Conservation (phyloP, 2,329 filamentous ascomycete genomes). For the Aspergillus sergii region DNA sequence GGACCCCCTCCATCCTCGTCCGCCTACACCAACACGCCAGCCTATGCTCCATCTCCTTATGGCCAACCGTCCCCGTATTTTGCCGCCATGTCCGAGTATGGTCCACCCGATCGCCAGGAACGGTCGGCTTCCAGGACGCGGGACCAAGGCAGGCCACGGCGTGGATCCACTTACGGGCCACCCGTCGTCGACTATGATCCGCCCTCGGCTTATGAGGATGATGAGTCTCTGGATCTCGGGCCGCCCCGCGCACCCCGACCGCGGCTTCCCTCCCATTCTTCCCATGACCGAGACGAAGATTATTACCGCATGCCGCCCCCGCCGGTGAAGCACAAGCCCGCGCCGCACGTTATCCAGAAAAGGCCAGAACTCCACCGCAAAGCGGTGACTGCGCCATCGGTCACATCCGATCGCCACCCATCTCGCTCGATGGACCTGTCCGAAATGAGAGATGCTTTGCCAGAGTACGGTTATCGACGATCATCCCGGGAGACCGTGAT, state of each 20-base stretch:
- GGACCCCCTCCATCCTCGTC: conserved; percentile 42
- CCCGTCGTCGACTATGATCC: conserved; percentile 37
- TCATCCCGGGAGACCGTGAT: conserved; percentile 33
- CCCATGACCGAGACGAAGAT: conserved; percentile 41
- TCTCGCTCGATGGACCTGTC: conserved; percentile 38
- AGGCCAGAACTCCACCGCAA: conserved; percentile 37
- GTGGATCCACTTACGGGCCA: conserved; percentile 37
- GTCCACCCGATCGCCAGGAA: conserved; percentile 34
- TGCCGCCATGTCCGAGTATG: conserved; percentile 29
- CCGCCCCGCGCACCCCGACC: conserved; percentile 33
- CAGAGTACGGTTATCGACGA: conserved; percentile 34
- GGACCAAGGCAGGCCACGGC: conserved; percentile 34
- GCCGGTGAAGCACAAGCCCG: conserved; percentile 31
- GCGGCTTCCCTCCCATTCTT: conserved; percentile 31
- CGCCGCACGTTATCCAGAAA: conserved; percentile 40
- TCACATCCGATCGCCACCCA: conserved; percentile 32
- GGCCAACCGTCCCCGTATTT: conserved; percentile 31
- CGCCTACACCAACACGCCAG: conserved; percentile 34
- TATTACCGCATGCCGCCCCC: conserved; percentile 48
- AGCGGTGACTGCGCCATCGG: conserved; percentile 30
- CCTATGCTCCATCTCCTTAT: conserved; percentile 38
- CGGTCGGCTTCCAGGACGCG: conserved; percentile 38
- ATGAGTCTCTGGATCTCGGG: conserved; percentile 30
- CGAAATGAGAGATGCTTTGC: conserved; percentile 36
- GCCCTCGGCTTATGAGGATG: conserved; percentile 33